Evolutionary conservation across 2,329 filamentous ascomycete species (phyloP), one percentile per base, ranked within the genome.

Genomic region (Raffaelea ambrosiae): DNA sequence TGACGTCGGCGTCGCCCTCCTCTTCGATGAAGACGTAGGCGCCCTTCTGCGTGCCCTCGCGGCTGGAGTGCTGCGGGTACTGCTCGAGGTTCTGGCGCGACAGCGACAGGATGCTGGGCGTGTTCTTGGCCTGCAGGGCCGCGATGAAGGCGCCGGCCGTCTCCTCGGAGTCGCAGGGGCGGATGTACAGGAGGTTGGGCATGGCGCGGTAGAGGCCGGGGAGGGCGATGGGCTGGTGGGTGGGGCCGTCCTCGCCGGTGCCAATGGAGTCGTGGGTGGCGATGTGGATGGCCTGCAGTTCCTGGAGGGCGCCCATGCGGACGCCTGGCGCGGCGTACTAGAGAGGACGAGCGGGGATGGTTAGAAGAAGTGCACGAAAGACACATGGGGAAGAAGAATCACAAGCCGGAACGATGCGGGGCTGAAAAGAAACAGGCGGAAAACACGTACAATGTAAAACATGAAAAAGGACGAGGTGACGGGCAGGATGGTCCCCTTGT

Each of bases 211-310:
- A 83, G 3, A 83, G 63, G 0, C 70, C 61, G 10, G 73, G 70
- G 0, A 83, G 64, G 33, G 72, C 78, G 26, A 83, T 72, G 3
- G 79, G 78, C 57, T 83, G 79, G 53, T 83, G 79, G 0, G 79
- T 82, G 0, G 77, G 79, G 0, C 78, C 79, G 52, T 82, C 73
- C 53, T 82, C 73, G 2, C 79, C 78, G 35, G 69, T 75, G 19
- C 72, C 79, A 41, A 81, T 76, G 8, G 68, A 73, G 62, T 82
- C 78, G 59, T 83, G 79, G 0, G 79, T 83, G 2, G 77, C 79
- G 29, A 74, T 66, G 56, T 82, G 78, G 45, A 83, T 80, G 23
- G 68, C 64, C 46, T 76, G 73, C 2, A 81, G 68, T 21, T 67
- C 59, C 45, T 76, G 71, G 2, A 80, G 65, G 3, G 77, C 77